Percentiles rank a stretch among this genome's conserved stretches.
Conservation (phyloP, 345 rosid genomes). For the Boechera stricta region DNA sequence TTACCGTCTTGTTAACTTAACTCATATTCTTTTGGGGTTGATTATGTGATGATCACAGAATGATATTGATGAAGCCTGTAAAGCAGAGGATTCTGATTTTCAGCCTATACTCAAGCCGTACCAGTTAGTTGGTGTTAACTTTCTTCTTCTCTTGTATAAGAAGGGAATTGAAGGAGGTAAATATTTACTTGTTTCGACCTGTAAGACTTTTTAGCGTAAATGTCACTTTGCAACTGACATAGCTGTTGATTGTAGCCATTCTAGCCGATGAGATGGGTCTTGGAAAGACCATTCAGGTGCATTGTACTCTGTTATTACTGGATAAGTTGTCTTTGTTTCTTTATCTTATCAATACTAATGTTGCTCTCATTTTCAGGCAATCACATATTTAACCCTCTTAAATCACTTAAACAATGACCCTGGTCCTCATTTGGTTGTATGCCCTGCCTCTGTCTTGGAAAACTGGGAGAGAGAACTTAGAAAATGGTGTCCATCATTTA, state of each 20-base stretch:
- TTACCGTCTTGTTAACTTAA: background rate
- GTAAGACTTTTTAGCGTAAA: background rate
- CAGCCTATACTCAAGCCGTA: conserved; percentile 93
- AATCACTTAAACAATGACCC: conserved; percentile 80
- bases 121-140: conserved; percentile 94
- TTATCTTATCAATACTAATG: conserved; percentile 28
- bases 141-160: conserved; percentile 87
- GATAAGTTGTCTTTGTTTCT: background rate
- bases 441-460: conserved; percentile 97
- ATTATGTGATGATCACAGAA: conserved; percentile 51
- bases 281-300: conserved; percentile 98
- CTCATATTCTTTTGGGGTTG: conserved; percentile 22
- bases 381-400: conserved; percentile 80
- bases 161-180: conserved; percentile 94
- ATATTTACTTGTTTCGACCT: conserved; percentile 15
- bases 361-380: conserved; percentile 62
- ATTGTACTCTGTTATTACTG: conserved; percentile 20
- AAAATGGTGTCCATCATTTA: conserved; percentile 98
- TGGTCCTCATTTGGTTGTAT: conserved; percentile 95
- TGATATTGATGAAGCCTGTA: conserved; percentile 85
- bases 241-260: conserved; percentile 70
- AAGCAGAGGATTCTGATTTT: conserved; percentile 69
- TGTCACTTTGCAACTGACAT: conserved; percentile 36
- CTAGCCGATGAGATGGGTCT: conserved; percentile 99
- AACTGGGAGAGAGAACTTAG: conserved; percentile 98